A percentile compares a stretch with the other conserved stretches of the same genome.
These are phyloP conservation scores for barrel medic (Medicago truncatula) DNA, from an alignment of 306 rosid genomes.

Conservation along the genomic window DNA sequence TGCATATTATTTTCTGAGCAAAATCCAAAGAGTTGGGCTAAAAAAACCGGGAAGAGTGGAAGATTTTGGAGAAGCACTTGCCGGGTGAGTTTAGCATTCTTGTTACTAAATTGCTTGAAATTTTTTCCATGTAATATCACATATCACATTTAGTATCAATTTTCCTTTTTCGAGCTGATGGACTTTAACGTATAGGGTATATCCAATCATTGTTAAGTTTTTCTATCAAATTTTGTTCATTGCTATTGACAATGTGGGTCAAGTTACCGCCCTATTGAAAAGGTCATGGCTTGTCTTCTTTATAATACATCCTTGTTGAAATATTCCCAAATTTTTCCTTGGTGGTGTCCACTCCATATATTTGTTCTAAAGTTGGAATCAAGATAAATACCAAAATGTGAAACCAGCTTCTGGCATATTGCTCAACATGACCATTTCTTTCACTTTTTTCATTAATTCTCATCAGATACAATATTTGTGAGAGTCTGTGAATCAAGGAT, in stretches of 20 bases:
- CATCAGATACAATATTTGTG: conserved; percentile 80
- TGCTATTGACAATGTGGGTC: conserved; percentile 8
- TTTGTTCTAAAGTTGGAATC: conserved; percentile 10
- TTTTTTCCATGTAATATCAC: conserved; percentile 25
- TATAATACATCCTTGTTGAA: conserved; percentile 7
- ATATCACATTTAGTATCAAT: background rate
- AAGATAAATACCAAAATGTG: conserved; percentile 18
- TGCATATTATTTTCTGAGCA: conserved; percentile 47
- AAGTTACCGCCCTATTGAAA: background rate
- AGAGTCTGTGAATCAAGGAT: conserved; percentile 83
- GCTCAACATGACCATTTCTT: conserved; percentile 16
- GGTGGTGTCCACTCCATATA: background rate
- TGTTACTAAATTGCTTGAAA: conserved; percentile 22
- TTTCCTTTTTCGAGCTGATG: conserved; percentile 22
- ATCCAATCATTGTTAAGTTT: background rate
- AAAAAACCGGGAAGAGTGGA: conserved; percentile 87
- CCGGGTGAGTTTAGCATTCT: conserved; percentile 62
- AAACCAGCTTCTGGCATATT: background rate
- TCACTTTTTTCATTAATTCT: conserved; percentile 14
- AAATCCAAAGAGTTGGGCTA: conserved; percentile 68
- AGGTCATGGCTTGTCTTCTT: background rate
- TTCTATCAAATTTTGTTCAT: background rate
- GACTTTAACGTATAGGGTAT: background rate
- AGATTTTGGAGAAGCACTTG: conserved; percentile 74
- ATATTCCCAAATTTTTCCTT: conserved; percentile 4